Percentiles rank a stretch among this genome's conserved stretches.
phyloP scores from a whole-genome alignment of 1,139 yeast species.

The Candida neerlandica region DNA sequence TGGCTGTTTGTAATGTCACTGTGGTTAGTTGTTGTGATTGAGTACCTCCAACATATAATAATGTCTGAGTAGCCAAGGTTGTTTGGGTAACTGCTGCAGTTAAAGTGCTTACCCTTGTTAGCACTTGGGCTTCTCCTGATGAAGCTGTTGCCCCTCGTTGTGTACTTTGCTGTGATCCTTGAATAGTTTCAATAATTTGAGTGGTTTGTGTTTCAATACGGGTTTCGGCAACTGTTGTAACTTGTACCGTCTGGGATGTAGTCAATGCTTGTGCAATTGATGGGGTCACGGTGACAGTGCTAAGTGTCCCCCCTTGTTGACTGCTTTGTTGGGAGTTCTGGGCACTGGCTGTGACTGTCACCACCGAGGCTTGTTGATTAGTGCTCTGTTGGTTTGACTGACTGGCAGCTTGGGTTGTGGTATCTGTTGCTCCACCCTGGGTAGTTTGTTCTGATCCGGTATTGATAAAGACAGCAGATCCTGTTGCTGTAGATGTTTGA shows the following conservation, averaged over 20 bases:
- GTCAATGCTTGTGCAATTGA: background rate
- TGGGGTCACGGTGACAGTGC: background rate
- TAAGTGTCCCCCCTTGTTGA: background rate
- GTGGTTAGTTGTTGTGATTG: constrained; percentile 1
- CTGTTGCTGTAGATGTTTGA: constrained; percentile 8
- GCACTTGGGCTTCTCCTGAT: background rate
- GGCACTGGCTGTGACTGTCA: background rate
- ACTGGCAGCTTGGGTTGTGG: background rate
- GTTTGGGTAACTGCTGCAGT: constrained; percentile 1
- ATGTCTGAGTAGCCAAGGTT: constrained; percentile 1
- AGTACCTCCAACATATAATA: background rate
- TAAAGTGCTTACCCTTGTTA: constrained; percentile 1
- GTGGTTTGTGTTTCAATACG: background rate
- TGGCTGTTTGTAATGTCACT: constrained; percentile 3
- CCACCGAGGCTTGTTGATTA: constrained; percentile 1
- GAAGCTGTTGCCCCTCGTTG: background rate
- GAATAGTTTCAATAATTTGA: background rate
- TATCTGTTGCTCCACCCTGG: background rate
- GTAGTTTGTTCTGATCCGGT: background rate
- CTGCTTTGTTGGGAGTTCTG: background rate
- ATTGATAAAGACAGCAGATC: background rate
- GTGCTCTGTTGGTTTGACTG: background rate
- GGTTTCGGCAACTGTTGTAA: background rate
- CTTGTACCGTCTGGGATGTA: background rate
- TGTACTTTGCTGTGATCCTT: background rate